Evolutionary conservation across 441 rosid genomes (phyloP).

Genomic region (Adansonia madagascariensis): DNA sequence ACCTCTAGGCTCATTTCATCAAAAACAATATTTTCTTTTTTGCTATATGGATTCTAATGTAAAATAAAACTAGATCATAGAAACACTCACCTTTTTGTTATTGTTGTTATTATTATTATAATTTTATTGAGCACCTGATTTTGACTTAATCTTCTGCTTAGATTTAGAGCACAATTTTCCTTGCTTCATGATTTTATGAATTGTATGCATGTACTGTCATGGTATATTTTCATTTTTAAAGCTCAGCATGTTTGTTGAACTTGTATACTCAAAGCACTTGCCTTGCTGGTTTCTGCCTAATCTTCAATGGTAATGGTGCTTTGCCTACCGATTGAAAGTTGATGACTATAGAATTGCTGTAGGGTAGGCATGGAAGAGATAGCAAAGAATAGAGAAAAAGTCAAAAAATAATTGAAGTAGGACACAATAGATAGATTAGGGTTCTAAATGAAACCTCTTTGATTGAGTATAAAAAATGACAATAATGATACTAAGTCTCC

Average conservation of each 20-base stretch:
- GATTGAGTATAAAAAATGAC: no score
- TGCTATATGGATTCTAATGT: not conserved
- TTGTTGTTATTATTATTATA: not conserved
- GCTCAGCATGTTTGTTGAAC: not conserved
- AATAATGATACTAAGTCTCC: no score
- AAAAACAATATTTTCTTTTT: not conserved
- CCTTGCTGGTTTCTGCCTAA: not conserved
- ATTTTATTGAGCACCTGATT: not conserved
- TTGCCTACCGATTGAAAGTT: not conserved
- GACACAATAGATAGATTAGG: no score
- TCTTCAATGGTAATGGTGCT: not conserved
- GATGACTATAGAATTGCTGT: not conserved
- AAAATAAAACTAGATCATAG: not conserved
- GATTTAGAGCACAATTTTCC: not conserved
- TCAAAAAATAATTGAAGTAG: no score
- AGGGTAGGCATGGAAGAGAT: no score
- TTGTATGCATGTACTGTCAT: not conserved
- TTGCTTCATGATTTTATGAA: not conserved
- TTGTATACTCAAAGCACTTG: not conserved
- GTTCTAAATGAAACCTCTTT: no score
- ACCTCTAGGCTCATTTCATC: not conserved
- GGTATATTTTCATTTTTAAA: not conserved
- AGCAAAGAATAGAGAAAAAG: no score
- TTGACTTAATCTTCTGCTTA: not conserved
- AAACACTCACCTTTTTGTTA: not conserved